phyloP scores from a whole-genome alignment of 495 filamentous ascomycete genomes.

The Peziza echinospora region DNA sequence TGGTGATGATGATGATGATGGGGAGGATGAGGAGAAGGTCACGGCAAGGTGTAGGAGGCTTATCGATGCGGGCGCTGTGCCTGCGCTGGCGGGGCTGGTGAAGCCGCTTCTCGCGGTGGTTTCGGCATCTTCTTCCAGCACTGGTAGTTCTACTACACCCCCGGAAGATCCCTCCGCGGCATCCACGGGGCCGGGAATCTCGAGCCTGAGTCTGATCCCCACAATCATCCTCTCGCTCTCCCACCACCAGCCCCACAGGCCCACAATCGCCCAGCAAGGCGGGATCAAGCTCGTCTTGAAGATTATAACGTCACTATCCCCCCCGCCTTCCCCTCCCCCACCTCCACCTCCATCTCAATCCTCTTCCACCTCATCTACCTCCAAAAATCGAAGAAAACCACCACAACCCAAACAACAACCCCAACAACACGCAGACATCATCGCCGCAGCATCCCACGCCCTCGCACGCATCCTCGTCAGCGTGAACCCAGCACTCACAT shows the following conservation, averaged over 20 bases:
- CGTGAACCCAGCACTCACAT: constrained; percentile 66
- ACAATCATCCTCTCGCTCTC: constrained; percentile 59
- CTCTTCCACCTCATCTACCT: constrained; percentile 16
- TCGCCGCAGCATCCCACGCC: constrained; percentile 52
- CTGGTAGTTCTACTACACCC: constrained; percentile 33
- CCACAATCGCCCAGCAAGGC: constrained; percentile 70
- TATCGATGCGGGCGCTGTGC: constrained; percentile 52
- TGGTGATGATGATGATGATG: constrained; percentile 38
- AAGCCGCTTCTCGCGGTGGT: too few relatives aligned
- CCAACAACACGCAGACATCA: constrained; percentile 29
- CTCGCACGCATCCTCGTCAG: constrained; percentile 83
- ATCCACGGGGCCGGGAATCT: neutral
- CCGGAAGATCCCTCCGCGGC: neutral
- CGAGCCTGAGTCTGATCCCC: constrained; percentile 29
- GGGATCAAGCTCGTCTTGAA: constrained; percentile 64
- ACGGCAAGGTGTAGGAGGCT: constrained; percentile 51
- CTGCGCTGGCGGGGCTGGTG: constrained; percentile 46
- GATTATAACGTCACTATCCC: constrained; percentile 36
- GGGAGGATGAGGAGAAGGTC: constrained; percentile 42
- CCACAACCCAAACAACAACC: too few relatives aligned
- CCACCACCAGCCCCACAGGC: constrained; percentile 45
- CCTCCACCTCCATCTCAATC: constrained; percentile 12
- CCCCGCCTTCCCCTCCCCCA: constrained; percentile 20
- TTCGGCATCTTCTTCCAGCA: too few relatives aligned
- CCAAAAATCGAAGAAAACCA: too few relatives aligned